Evolutionary conservation across 2,329 filamentous ascomycete genomes (phyloP), one percentile per base, ranked within the genome.

Genomic region (Clonostachys solani): DNA sequence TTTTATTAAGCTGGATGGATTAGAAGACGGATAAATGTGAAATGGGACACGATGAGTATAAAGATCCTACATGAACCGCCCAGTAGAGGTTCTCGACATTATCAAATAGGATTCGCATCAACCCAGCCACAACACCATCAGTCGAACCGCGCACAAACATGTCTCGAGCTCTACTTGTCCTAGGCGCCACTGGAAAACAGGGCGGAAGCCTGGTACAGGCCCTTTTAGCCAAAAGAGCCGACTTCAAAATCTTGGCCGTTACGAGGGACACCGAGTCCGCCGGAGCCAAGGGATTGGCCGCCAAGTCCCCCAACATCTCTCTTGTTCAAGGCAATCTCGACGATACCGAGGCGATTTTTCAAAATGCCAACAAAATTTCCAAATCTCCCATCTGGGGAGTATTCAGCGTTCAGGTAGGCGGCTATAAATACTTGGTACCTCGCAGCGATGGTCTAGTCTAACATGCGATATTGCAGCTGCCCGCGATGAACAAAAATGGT

Each of bases 301-400:
- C 63, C 12, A 65, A 71, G 47, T 72, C 74, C 2, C 55, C 72
- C 8, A 68, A 69, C 12, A 72, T 84, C 53, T 71, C 72, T 23
- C 54, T 86, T 1, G 70, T 86, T 5, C 65, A 82, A 54, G 82
- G 83, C 8, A 68, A 85, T 50, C 64, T 86, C 13, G 67, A 78
- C 46, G 65, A 83, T 36, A 62, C 73, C 0, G 60, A 66, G 0
- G 63, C 58, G 0, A 71, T 84, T 16, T 84, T 85, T 53, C 52
- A 62, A 34, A 64, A 65, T 33, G 74, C 71, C 6, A 51, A 63
- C 46, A 47, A 48, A 10, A 48, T 49, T 4, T 43, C 48, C 10
- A 29, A 29, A 9, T n/a, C 42, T 45, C 63, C 65, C 2, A 68
- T 83, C 33, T 82, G 77, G 76, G 81, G 80, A 7, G 79, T 84